Base-by-base conservation (phyloP, 257 asterid genomes). In the Misopates orontium region DNA sequence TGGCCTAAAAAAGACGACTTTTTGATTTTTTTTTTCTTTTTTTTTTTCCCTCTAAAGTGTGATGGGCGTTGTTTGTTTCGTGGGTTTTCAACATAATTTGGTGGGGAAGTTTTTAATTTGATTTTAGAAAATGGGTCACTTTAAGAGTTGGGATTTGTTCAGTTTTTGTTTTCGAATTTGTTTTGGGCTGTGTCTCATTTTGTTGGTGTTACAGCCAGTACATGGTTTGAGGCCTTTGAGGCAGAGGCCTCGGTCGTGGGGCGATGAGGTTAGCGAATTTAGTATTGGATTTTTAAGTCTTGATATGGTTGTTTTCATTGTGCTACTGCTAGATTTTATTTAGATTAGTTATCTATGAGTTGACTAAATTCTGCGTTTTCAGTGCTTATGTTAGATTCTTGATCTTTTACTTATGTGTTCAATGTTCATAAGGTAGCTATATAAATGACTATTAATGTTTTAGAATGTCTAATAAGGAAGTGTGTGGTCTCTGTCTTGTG, bases 231-330 rank as follows among this genome's bases (percentile, higher is more conserved):
- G 99, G 66, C 99, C 99, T 62, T 77, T 94, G 45, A 83, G 95
- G 78, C 92, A 94, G 81, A 79, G 84, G 77, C 69, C 80, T 57
- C 84, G 80, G 66, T 79, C 96, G 6, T 94, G 97, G 99, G 91
- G 97, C 39, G 99, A 94, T 71, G 97, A 94, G 96, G 99, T 90
- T 73, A 73, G 89, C 74, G 7, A 18, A 24, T 21, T 47, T 20
- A 36, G 31, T 39, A 52, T 45, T 23, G 41, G n/a, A n/a, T 53
- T 17, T 65, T 52, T 49, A 49, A 36, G 11, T 63, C 28, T 28
- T 36, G 24, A 9, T 62, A 15, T 59, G 48, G 52, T 61, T 6
- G 40, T 18, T 60, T 57, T 41, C 14, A 18, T 63, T 64, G 41
- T 74, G 67, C 53, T 20, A 32, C 52, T 66, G 66, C 45, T 61